phyloP scores from a whole-genome alignment of 371 early-diverging fungal genomes.

The Mucor velutinosus region DNA sequence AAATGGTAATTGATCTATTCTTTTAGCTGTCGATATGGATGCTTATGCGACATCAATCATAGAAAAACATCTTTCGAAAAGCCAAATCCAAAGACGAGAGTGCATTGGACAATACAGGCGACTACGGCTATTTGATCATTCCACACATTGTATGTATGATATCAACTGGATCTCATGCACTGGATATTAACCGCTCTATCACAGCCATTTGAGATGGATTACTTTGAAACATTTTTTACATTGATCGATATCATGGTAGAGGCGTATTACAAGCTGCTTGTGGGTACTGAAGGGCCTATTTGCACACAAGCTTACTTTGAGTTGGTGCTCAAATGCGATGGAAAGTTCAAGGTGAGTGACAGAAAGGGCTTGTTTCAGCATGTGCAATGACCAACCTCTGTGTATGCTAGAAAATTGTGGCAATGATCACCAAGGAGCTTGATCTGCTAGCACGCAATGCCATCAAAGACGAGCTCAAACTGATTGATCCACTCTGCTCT shows the following conservation, averaged over 20 bases:
- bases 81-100: constrained; percentile 49
- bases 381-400: background rate
- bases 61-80: constrained; percentile 64
- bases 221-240: constrained; percentile 57
- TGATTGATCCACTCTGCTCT: constrained; percentile 52
- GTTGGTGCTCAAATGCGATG: constrained; percentile 60
- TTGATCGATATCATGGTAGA: constrained; percentile 52
- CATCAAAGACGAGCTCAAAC: constrained; percentile 54
- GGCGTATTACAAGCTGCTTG: constrained; percentile 50
- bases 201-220: constrained; percentile 61
- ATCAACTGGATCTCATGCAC: background rate
- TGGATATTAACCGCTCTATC: background rate
- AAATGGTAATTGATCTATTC: constrained; percentile 42
- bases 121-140: constrained; percentile 47
- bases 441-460: constrained; percentile 56
- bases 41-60: background rate
- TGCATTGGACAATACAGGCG: constrained; percentile 35
- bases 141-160: constrained; percentile 49
- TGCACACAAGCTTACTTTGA: constrained; percentile 56
- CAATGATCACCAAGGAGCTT: constrained; percentile 57
- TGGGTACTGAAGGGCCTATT: constrained; percentile 35
- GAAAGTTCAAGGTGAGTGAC: constrained; percentile 48
- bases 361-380: background rate
- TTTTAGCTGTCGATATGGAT: background rate
- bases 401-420: constrained; percentile 47